These are phyloP conservation scores for Lippia alba DNA, from an alignment of 305 asterid species.

Conservation along the genomic window DNA sequence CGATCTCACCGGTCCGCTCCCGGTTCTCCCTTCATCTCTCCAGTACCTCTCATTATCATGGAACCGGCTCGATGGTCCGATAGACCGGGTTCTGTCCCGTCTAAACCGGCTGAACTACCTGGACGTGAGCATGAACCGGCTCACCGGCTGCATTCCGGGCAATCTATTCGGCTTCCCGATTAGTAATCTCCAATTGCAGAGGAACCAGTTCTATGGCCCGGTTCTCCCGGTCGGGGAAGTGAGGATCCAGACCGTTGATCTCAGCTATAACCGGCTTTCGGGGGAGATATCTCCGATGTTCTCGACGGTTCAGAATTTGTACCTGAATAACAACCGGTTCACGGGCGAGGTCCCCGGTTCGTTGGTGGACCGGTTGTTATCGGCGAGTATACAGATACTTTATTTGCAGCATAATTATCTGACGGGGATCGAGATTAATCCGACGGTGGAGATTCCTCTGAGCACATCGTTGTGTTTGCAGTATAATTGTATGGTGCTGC, in stretches of 20 bases:
- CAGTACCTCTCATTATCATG: slow-evolving; percentile 74
- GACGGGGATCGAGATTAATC: slow-evolving; percentile 80
- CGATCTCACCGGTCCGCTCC: slow-evolving; percentile 67
- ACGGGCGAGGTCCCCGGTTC: slow-evolving; percentile 72
- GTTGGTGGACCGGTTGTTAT: slow-evolving; percentile 75
- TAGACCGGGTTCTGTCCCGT: slow-evolving; percentile 52
- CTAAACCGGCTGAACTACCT: slow-evolving; percentile 64
- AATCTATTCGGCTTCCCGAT: slow-evolving; percentile 66
- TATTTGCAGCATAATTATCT: slow-evolving; percentile 84
- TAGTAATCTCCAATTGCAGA: slow-evolving; percentile 70
- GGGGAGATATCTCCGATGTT: slow-evolving; percentile 75
- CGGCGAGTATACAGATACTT: slow-evolving; percentile 59
- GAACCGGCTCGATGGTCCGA: slow-evolving; percentile 77
- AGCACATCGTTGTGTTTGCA: slow-evolving; percentile 83
- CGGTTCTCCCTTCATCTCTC: slow-evolving; percentile 68
- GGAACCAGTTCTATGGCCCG: slow-evolving; percentile 75
- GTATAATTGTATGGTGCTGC: slow-evolving; percentile 92
- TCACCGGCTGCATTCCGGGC: slow-evolving; percentile 72
- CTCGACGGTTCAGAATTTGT: slow-evolving; percentile 71
- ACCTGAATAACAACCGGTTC: slow-evolving; percentile 90
- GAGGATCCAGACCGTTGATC: slow-evolving; percentile 70
- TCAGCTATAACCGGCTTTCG: slow-evolving; percentile 74
- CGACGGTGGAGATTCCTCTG: slow-evolving; percentile 79
- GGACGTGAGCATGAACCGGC: slow-evolving; percentile 76
- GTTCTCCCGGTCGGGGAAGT: slow-evolving; percentile 61